Evolutionary conservation across 2,329 filamentous ascomycete genomes (phyloP), one percentile per base, ranked within the genome.

Genomic region (Paecilomyces variotii): DNA sequence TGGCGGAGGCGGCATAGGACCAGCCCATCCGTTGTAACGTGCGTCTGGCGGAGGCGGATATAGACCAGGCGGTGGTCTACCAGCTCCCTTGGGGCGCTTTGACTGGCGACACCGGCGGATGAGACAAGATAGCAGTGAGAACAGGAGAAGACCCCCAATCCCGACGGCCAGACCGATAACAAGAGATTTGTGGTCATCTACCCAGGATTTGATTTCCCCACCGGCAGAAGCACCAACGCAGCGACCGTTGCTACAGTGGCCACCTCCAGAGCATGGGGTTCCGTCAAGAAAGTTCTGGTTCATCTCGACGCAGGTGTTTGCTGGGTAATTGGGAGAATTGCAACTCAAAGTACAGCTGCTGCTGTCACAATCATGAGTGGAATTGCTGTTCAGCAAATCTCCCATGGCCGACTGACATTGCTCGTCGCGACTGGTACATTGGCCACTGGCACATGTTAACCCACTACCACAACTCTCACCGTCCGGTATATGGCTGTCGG

Each of bases 281-380:
- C 94, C 94, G 70, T 99, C 94, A 30, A 97, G 79, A 76, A 96
- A 97, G 75, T 95, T 94, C 71, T 97, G 91, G 71, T 90, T 87
- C 76, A 95, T 84, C 25, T 83, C 82, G 60, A 88, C 87, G 74
- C 91, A 96, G 6, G 82, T 80, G 59, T 84, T 83, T 4, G 78
- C 62, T 6, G 84, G 84, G 59, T 92, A 87, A 58, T 84, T 79
- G 3, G 90, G 85, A 26, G 87, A 88, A 2, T 82, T 81, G 73
- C 94, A 99, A 54, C 86, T 86, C 55, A 97, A 78, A 62, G 83
- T 80, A 75, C 94, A 99, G 55, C 85, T 87, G 35, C 82, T 81
- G 57, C 78, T 79, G 63, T 87, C 85, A 75, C 94, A 99, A 9
- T 92, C 87, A 66, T 85, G 86, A 1, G 91, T 95, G 67, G 90